phyloP scores from a whole-genome alignment of 1,284 basidiomycete species.

The Puccinia coronata region DNA sequence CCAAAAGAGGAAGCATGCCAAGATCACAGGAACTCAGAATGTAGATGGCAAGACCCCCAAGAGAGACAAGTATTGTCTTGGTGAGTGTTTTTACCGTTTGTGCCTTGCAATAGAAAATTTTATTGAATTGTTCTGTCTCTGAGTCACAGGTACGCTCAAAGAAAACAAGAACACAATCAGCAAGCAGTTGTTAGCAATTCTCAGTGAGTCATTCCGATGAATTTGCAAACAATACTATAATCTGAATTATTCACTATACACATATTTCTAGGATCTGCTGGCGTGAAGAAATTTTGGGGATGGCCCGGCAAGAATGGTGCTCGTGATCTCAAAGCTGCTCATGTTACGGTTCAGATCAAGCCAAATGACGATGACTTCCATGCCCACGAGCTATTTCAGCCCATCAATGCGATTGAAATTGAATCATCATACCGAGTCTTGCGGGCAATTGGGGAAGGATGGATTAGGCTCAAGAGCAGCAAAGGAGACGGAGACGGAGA shows the following conservation, averaged over 20 bases:
- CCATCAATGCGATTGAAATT: background rate
- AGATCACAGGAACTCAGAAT: background rate
- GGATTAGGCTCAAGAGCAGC: too few relatives aligned
- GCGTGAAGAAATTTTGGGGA: background rate
- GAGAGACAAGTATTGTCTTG: background rate
- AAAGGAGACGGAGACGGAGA: too few relatives aligned
- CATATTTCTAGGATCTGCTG: background rate
- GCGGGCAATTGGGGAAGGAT: background rate
- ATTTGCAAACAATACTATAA: background rate
- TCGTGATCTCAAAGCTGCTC: background rate
- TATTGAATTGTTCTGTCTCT: background rate
- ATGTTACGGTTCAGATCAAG: background rate
- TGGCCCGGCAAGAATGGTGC: background rate
- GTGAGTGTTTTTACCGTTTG: background rate
- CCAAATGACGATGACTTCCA: background rate
- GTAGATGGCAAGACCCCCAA: background rate
- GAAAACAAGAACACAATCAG: background rate
- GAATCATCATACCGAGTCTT: background rate
- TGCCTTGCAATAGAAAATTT: too few relatives aligned
- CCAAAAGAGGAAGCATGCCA: background rate
- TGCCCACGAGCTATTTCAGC: conserved; percentile 1
- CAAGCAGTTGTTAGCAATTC: background rate
- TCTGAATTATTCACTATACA: background rate
- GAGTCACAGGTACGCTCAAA: background rate
- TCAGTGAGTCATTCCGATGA: background rate